Conservation (phyloP, 2,329 filamentous ascomycete species). For the Albifimbria verrucaria region DNA sequence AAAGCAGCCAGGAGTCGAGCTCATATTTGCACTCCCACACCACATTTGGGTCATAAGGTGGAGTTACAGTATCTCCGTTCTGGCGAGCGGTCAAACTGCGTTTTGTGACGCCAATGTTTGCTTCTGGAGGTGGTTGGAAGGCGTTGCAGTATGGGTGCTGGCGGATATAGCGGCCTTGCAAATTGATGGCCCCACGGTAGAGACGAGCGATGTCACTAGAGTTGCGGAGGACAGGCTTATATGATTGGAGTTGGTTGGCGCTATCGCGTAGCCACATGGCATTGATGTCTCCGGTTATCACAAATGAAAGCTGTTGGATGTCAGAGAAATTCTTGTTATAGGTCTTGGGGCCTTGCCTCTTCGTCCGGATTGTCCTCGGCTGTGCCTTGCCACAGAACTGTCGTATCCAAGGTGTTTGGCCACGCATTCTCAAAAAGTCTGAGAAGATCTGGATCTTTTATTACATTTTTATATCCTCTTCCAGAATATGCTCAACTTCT, state of each 20-base stretch:
- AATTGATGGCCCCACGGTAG: slow-evolving; percentile 72
- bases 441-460: slow-evolving; percentile 74
- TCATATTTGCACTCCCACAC: slow-evolving; percentile 98
- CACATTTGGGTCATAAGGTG: slow-evolving; percentile 61
- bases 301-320: slow-evolving; percentile 60
- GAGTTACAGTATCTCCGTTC: slow-evolving; percentile 50
- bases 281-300: slow-evolving; percentile 85
- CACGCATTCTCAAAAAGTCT: slow-evolving; percentile 70
- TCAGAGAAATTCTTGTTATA: not conserved
- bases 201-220: slow-evolving; percentile 57
- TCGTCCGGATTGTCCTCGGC: slow-evolving; percentile 55
- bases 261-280: slow-evolving; percentile 94
- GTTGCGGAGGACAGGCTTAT: slow-evolving; percentile 60
- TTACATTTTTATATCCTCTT: slow-evolving; percentile 60
- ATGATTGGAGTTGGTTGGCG: slow-evolving; percentile 74
- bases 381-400: slow-evolving; percentile 64
- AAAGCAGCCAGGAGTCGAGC: slow-evolving; percentile 89
- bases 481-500: slow-evolving; percentile 72
- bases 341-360: slow-evolving; percentile 37
- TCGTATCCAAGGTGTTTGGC: slow-evolving; percentile 73
- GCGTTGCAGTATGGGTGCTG: slow-evolving; percentile 85
- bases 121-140: slow-evolving; percentile 83
- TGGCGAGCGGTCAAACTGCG: slow-evolving; percentile 22
- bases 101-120: slow-evolving; percentile 29
- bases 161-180: slow-evolving; percentile 69